These are phyloP conservation scores for Scutellaria baicalensis DNA, from an alignment of 257 asterid species.

Conservation along the genomic window DNA sequence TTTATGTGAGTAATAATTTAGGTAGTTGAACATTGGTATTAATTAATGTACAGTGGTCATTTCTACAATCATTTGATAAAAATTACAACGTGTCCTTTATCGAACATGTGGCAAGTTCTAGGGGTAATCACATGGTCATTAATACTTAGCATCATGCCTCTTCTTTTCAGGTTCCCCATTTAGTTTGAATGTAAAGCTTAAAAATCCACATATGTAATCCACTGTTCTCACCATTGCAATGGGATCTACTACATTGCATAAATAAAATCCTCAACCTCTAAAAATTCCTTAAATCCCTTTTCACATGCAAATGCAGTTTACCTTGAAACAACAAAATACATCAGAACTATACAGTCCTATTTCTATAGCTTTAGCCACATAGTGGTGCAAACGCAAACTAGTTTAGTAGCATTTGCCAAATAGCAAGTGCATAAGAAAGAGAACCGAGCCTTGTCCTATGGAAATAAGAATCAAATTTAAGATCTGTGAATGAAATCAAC, in stretches of 20 bases:
- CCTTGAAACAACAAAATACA: background rate
- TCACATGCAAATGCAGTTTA: background rate
- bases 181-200: background rate
- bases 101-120: background rate
- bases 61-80: background rate
- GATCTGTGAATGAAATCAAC: background rate
- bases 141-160: background rate
- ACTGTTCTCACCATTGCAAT: background rate
- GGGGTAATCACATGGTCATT: background rate
- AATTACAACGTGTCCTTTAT: background rate
- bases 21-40: background rate
- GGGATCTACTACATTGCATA: background rate
- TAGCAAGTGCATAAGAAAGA: background rate
- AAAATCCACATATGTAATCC: background rate
- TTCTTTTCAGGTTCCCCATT: background rate
- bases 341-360: background rate
- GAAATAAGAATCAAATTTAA: background rate
- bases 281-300: background rate
- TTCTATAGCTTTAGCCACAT: background rate
- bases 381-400: background rate
- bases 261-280: background rate
- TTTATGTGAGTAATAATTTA: background rate
- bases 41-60: background rate
- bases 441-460: background rate
- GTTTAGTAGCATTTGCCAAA: background rate